phyloP scores from a whole-genome alignment of 1,284 basidiomycete genomes.

The Leccinum pachyderme region DNA sequence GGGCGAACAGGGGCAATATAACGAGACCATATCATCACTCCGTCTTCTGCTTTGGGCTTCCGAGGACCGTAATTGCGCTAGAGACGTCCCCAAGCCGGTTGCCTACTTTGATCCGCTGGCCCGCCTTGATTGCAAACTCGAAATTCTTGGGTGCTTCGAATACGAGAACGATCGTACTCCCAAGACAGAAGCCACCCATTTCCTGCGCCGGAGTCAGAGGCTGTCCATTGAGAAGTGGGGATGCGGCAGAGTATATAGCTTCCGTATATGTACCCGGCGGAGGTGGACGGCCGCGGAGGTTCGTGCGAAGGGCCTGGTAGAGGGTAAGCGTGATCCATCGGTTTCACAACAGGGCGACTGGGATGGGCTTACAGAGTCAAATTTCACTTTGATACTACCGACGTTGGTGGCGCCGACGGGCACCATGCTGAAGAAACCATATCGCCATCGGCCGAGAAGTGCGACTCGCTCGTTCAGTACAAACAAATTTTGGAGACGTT shows the following conservation, averaged over 20 bases:
- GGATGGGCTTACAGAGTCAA: constrained; percentile 69
- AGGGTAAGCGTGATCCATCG: constrained; percentile 1
- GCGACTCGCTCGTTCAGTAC: constrained; percentile 98
- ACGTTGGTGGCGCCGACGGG: constrained; percentile 99
- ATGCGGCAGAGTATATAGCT: constrained; percentile 85
- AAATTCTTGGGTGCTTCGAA: constrained; percentile 93
- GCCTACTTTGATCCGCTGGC: constrained; percentile 89
- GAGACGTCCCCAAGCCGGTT: constrained; percentile 64
- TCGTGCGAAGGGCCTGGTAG: constrained; percentile 74
- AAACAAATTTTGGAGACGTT: constrained; percentile 89
- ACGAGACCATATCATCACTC: constrained; percentile 10
- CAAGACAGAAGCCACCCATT: constrained; percentile 96
- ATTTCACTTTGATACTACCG: constrained; percentile 95
- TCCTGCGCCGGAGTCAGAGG: constrained; percentile 87
- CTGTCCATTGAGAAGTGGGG: constrained; percentile 82
- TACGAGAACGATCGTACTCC: constrained; percentile 94
- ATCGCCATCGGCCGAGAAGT: constrained; percentile 91
- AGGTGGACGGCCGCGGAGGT: constrained; percentile 69
- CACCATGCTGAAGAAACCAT: constrained; percentile 97
- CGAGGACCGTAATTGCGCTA: constrained; percentile 13
- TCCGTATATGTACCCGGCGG: constrained; percentile 90
- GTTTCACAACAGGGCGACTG: not conserved
- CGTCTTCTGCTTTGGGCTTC: constrained; percentile 24
- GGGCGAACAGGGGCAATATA: not conserved
- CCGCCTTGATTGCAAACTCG: constrained; percentile 76